Conservation (phyloP, 1,284 basidiomycete species). For the Malassezia pachydermatis region DNA sequence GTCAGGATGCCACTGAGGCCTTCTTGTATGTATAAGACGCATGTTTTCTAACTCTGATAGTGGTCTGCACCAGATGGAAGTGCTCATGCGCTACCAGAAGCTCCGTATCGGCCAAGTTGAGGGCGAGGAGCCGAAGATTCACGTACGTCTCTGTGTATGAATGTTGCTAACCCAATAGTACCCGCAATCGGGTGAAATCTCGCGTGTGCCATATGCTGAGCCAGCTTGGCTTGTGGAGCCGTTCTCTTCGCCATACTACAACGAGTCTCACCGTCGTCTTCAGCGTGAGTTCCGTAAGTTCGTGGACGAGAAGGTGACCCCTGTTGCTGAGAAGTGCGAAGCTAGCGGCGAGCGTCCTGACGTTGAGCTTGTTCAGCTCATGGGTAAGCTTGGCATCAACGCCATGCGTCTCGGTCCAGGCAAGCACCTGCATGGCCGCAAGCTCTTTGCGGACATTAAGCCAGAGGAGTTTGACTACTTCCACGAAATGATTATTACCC, state of each 20-base stretch:
- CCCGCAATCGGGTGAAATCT: constrained; percentile 26
- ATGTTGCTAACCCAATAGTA: constrained; percentile 5
- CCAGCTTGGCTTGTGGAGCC: constrained; percentile 34
- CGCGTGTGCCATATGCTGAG: constrained; percentile 47
- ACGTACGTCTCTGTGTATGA: constrained; percentile 5
- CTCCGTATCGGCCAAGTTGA: constrained; percentile 41
- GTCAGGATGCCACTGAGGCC: constrained; percentile 44
- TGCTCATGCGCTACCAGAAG: constrained; percentile 38
- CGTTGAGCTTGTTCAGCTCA: constrained; percentile 45
- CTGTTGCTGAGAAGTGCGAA: constrained; percentile 41
- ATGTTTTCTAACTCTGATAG: constrained; percentile 9
- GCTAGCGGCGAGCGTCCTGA: constrained; percentile 40
- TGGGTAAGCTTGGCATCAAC: constrained; percentile 54
- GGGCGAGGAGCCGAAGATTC: constrained; percentile 39
- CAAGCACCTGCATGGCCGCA: constrained; percentile 68
- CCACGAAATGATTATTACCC: constrained; percentile 68
- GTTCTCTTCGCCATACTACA: constrained; percentile 49
- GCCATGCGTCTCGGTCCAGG: constrained; percentile 78
- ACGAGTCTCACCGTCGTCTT: constrained; percentile 47
- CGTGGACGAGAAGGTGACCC: constrained; percentile 24
- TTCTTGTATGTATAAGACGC: constrained; percentile 28
- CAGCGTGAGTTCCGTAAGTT: constrained; percentile 48
- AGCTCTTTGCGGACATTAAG: constrained; percentile 70
- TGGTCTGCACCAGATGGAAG: constrained; percentile 43
- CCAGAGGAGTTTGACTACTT: constrained; percentile 82